These are phyloP conservation scores for Vanderwaltozyma polyspora DNA, from an alignment of 805 yeast species.

Conservation along the genomic window DNA sequence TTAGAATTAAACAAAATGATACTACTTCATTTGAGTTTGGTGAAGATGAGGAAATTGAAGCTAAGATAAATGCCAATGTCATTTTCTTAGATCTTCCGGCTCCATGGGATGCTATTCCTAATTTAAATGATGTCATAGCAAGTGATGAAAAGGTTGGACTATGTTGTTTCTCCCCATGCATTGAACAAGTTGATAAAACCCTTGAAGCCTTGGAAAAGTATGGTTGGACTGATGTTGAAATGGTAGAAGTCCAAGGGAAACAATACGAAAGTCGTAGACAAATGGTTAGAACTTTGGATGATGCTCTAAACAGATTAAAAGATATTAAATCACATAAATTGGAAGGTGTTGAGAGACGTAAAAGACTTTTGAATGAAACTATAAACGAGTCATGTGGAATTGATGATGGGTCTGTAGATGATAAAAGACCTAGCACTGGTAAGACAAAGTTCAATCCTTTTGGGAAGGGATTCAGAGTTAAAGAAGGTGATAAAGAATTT, in stretches of 20 bases:
- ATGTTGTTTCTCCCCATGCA: constrained; percentile 96
- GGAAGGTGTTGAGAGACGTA: constrained; percentile 51
- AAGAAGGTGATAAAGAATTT: constrained; percentile 75
- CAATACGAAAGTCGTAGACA: constrained; percentile 85
- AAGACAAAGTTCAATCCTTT: constrained; percentile 73
- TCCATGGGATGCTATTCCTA: constrained; percentile 92
- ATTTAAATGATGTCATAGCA: constrained; percentile 49
- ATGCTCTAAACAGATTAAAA: constrained; percentile 65
- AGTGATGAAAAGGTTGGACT: constrained; percentile 46
- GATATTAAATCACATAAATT: constrained; percentile 67
- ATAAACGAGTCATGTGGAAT: constrained; percentile 18
- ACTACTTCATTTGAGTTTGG: constrained; percentile 16
- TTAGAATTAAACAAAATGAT: constrained; percentile 35
- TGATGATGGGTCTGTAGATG: constrained; percentile 5
- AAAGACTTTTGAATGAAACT: constrained; percentile 25
- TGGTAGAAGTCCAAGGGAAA: constrained; percentile 80
- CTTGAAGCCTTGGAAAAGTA: constrained; percentile 57
- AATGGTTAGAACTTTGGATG: constrained; percentile 72
- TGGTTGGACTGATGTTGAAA: constrained; percentile 81
- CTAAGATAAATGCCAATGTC: constrained; percentile 47
- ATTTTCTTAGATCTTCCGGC: constrained; percentile 89
- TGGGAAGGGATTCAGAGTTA: constrained; percentile 76
- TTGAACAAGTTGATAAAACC: constrained; percentile 89
- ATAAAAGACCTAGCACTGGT: constrained; percentile 23
- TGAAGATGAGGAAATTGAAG: constrained; percentile 19